Conservation (phyloP, 1,284 basidiomycete species). For the Lignosus rhinocerotis region DNA sequence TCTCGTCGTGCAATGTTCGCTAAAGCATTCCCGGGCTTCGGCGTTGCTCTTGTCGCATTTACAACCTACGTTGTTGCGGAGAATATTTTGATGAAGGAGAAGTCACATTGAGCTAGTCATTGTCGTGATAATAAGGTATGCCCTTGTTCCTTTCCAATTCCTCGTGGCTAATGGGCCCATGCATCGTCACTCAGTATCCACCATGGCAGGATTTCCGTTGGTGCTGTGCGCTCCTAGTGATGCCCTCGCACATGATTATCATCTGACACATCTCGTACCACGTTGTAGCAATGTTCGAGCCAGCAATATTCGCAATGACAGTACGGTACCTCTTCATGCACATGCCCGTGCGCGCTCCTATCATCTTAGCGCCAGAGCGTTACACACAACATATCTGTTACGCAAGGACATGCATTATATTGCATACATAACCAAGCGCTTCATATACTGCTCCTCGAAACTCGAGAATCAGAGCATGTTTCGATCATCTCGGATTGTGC, state of each 20-base stretch:
- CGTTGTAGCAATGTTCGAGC: not conserved
- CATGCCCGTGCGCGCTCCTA: not conserved
- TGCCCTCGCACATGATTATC: not conserved
- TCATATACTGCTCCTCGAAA: too few relatives aligned
- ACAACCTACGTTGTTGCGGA: slow-evolving; percentile 87
- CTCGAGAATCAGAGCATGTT: too few relatives aligned
- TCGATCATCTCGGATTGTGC: too few relatives aligned
- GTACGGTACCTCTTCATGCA: not conserved
- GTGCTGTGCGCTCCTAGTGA: not conserved
- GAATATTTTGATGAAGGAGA: slow-evolving; percentile 48
- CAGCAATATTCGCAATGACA: not conserved
- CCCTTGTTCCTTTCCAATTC: not conserved
- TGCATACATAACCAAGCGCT: not conserved
- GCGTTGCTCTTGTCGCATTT: slow-evolving; percentile 88
- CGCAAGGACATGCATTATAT: not conserved
- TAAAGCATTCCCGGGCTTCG: slow-evolving; percentile 90
- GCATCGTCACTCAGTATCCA: not conserved
- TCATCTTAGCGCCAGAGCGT: not conserved
- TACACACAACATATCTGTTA: not conserved
- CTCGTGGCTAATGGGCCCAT: not conserved
- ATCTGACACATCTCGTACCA: not conserved
- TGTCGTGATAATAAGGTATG: not conserved
- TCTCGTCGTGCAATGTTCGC: slow-evolving; percentile 83
- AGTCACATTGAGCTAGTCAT: slow-evolving; percentile 19
- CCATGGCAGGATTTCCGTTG: not conserved